phyloP scores from a whole-genome alignment of 306 rosid species.

The Carpinus fangiana region DNA sequence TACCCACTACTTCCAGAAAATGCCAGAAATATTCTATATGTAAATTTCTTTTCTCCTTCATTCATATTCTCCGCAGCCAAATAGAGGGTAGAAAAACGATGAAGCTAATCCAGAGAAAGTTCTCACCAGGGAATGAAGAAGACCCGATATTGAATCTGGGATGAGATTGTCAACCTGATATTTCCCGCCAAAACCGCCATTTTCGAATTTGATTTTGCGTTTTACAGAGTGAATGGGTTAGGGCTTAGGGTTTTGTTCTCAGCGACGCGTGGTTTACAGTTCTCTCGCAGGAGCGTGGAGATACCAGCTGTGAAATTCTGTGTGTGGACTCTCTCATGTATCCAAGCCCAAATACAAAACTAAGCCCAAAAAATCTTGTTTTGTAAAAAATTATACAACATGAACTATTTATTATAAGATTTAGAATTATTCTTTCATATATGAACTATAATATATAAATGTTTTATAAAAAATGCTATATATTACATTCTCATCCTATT shows the following conservation, averaged over 20 bases:
- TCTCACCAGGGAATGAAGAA: conserved; percentile 50
- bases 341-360: not conserved
- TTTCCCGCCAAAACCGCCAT: conserved; percentile 60
- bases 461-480: too few species aligned
- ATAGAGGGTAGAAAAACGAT: conserved; percentile 16
- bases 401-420: too few species aligned
- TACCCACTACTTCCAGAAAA: not conserved
- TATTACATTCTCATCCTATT: too few species aligned
- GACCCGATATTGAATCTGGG: conserved; percentile 38
- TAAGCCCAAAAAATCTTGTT: not conserved
- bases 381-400: too few species aligned
- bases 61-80: conserved; percentile 23
- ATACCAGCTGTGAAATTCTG: not conserved
- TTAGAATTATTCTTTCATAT: too few species aligned
- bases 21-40: conserved; percentile 11
- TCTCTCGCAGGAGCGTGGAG: not conserved
- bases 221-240: not conserved
- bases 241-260: not conserved
- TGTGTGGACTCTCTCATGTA: not conserved
- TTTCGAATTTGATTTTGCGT: conserved; percentile 7
- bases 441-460: too few species aligned
- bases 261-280: not conserved
- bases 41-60: not conserved
- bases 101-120: conserved; percentile 3
- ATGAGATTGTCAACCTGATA: conserved; percentile 43